These are phyloP conservation scores for Dactylellina haptotyla DNA, from an alignment of 2,329 filamentous ascomycete species.

Conservation along the genomic window DNA sequence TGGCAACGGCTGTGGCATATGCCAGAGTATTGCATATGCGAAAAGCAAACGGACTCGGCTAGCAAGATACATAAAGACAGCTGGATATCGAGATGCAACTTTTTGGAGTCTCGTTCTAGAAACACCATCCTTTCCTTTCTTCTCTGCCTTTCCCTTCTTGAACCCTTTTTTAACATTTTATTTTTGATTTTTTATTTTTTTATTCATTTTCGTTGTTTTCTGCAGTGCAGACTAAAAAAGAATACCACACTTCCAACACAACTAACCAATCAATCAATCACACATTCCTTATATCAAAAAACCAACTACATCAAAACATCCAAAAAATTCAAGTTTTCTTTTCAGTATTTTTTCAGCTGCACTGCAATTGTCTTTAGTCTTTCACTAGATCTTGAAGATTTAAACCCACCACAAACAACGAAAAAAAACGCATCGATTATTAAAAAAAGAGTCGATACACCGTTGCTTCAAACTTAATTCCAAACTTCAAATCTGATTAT, in stretches of 20 bases:
- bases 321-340: too few species aligned
- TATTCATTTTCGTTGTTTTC: constrained; percentile 17
- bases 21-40: background rate
- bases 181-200: background rate
- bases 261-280: too few species aligned
- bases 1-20: too few species aligned
- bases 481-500: constrained; percentile 12
- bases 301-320: background rate
- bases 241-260: constrained; percentile 51
- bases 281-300: constrained; percentile 12
- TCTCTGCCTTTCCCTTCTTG: constrained; percentile 15
- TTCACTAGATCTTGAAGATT: constrained; percentile 24
- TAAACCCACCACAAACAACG: constrained; percentile 2
- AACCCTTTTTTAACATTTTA: background rate
- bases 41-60: constrained; percentile 7
- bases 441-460: constrained; percentile 2
- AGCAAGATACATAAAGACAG: constrained; percentile 31
- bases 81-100: constrained; percentile 1
- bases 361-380: constrained; percentile 16
- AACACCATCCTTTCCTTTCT: constrained; percentile 37
- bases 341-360: background rate
- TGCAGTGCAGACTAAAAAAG: constrained; percentile 47
- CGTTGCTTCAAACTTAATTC: constrained; percentile 8
- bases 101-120: constrained; percentile 19
- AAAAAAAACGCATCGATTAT: background rate